Percentiles rank a stretch among this genome's conserved stretches.
These are phyloP conservation scores for Cyclospora cayetanensis DNA, from an alignment of 169 alveolate genomes.

Conservation along the genomic window DNA sequence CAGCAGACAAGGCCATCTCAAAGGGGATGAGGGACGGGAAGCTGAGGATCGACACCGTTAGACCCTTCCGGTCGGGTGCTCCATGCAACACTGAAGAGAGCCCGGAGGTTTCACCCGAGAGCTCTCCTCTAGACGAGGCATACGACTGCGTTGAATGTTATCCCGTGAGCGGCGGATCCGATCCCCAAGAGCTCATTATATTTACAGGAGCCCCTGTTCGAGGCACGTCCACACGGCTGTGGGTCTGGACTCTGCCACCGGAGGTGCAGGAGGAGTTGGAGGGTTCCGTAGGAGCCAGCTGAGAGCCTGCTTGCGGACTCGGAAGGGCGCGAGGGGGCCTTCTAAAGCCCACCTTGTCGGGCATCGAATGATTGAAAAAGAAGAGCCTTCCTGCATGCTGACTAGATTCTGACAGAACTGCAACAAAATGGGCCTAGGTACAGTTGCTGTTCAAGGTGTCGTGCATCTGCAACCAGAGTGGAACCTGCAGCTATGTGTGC, in stretches of 20 bases:
- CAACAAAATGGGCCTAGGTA: too few relatives aligned
- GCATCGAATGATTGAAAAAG: too few relatives aligned
- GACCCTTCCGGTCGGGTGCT: conserved; percentile 17
- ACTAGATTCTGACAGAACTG: too few relatives aligned
- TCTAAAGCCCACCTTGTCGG: too few relatives aligned
- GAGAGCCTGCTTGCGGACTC: too few relatives aligned
- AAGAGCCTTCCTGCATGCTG: too few relatives aligned
- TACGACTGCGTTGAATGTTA: background rate
- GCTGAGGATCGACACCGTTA: background rate
- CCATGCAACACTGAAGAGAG: background rate
- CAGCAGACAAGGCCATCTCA: conserved; percentile 40
- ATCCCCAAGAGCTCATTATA: conserved; percentile 31
- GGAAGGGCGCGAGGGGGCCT: too few relatives aligned
- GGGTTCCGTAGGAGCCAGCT: conserved; percentile 15
- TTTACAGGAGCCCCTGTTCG: conserved; percentile 20
- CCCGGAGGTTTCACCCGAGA: background rate
- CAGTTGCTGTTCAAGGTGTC: too few relatives aligned
- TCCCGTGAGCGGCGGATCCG: conserved; percentile 13
- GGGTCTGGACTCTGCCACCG: conserved; percentile 30
- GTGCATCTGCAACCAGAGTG: too few relatives aligned
- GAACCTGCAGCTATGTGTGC: too few relatives aligned
- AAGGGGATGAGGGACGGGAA: conserved; percentile 2
- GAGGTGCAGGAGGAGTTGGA: conserved; percentile 34
- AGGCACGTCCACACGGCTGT: background rate
- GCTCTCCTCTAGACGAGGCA: background rate